Conservation (phyloP, 352 stramenopile species). For the Phytophthora ohioensis region DNA sequence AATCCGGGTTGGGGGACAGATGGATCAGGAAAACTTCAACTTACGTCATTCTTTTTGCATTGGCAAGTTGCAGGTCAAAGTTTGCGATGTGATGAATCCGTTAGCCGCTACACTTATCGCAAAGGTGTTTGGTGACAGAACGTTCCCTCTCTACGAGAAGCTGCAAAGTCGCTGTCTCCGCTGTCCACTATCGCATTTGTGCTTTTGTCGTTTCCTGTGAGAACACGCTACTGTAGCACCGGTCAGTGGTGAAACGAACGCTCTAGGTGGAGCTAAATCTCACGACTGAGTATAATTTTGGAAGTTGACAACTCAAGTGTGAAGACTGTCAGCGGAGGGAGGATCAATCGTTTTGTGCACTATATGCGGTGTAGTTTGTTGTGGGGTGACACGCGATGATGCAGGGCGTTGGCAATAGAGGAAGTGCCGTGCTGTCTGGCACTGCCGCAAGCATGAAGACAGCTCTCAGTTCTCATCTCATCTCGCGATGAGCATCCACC, state of each 20-base stretch:
- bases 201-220: constrained; percentile 1
- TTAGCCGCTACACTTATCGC: neutral
- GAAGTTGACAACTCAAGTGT: neutral
- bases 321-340: neutral
- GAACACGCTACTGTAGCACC: neutral
- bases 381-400: constrained; percentile 21
- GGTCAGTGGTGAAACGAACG: constrained; percentile 15
- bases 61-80: neutral
- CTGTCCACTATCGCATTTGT: constrained; percentile 10
- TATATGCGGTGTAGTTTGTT: constrained; percentile 33
- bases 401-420: neutral
- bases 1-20: constrained; percentile 16
- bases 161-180: constrained; percentile 16
- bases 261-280: neutral
- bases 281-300: constrained; percentile 10
- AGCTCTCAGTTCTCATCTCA: constrained; percentile 41
- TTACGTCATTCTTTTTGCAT: neutral
- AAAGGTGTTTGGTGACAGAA: constrained; percentile 15
- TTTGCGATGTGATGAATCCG: constrained; percentile 5
- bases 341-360: constrained; percentile 8
- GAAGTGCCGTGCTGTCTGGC: neutral
- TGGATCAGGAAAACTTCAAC: constrained; percentile 26
- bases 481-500: constrained; percentile 36
- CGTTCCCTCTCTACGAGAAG: constrained; percentile 8
- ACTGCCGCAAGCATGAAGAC: neutral